A percentile compares a stretch with the other conserved stretches of the same genome.
Conservation (phyloP, 192 early-diverging fungal species). For the Umbelopsis ramanniana region DNA sequence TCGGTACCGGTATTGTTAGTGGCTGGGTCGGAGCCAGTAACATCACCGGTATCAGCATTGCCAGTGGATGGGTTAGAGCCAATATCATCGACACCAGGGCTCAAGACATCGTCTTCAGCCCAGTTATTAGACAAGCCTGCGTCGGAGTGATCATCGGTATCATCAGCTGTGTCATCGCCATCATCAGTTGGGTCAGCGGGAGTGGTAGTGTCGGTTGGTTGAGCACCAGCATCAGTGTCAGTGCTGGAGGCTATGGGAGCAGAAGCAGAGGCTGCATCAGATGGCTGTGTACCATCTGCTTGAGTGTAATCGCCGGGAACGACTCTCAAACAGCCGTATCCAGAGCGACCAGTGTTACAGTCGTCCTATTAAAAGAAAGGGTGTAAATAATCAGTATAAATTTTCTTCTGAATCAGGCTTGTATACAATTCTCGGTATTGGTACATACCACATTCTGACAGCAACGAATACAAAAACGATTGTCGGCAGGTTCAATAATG, state of each 20-base stretch:
- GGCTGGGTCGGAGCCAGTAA: background rate
- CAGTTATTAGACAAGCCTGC: background rate
- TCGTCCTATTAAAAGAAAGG: slow-evolving; percentile 25
- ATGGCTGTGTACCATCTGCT: slow-evolving; percentile 34
- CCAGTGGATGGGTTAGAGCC: background rate
- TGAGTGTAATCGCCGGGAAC: slow-evolving; percentile 40
- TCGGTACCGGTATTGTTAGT: background rate
- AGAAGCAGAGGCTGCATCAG: slow-evolving; percentile 18
- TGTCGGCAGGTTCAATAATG: slow-evolving; percentile 47
- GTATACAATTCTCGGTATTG: slow-evolving; percentile 28
- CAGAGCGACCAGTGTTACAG: slow-evolving; percentile 33
- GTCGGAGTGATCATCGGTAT: background rate
- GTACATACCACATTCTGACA: slow-evolving; percentile 27
- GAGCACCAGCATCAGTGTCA: background rate
- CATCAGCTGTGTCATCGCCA: background rate
- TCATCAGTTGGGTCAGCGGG: slow-evolving; percentile 9
- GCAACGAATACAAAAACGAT: slow-evolving; percentile 52
- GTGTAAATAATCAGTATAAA: slow-evolving; percentile 24
- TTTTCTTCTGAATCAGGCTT: slow-evolving; percentile 31
- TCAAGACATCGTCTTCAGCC: background rate
- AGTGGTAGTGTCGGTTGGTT: background rate
- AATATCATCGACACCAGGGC: background rate
- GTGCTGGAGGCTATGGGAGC: no score
- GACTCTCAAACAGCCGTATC: slow-evolving; percentile 37
- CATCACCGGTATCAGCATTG: background rate